phyloP scores from a whole-genome alignment of 2,329 filamentous ascomycete species.

The Coleophoma crateriformis region DNA sequence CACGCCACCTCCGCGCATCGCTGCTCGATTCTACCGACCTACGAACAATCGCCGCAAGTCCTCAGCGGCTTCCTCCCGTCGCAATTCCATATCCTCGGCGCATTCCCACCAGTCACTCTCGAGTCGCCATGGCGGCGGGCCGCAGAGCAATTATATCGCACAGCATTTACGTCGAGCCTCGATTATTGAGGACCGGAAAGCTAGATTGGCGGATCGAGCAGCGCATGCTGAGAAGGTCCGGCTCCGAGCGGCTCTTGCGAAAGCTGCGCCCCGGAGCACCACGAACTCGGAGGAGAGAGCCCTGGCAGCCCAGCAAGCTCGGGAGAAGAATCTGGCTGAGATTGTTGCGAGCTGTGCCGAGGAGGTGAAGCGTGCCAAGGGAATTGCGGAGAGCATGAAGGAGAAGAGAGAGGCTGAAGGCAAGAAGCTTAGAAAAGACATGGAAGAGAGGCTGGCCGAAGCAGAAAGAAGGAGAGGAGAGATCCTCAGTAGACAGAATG shows the following conservation, averaged over 20 bases:
- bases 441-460: conserved; percentile 75
- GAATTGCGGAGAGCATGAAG: conserved; percentile 76
- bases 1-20: conserved; percentile 70
- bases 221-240: conserved; percentile 81
- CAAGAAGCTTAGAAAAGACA: conserved; percentile 62
- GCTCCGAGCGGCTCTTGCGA: conserved; percentile 67
- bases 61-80: conserved; percentile 71
- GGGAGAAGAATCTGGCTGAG: conserved; percentile 76
- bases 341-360: conserved; percentile 78
- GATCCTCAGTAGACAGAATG: conserved; percentile 47
- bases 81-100: conserved; percentile 73
- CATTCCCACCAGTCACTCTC: conserved; percentile 39
- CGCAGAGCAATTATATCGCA: conserved; percentile 71
- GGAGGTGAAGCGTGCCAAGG: conserved; percentile 77
- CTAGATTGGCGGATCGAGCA: conserved; percentile 71
- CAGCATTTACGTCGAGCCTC: conserved; percentile 75
- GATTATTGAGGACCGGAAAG: conserved; percentile 76
- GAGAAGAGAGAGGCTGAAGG: conserved; percentile 73
- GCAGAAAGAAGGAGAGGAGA: conserved; percentile 67
- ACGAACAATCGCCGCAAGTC: conserved; percentile 64
- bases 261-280: conserved; percentile 59
- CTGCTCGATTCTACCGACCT: conserved; percentile 70
- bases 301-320: conserved; percentile 69
- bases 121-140: conserved; percentile 41
- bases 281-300: conserved; percentile 70